Evolutionary conservation across 805 yeast species (phyloP), one percentile per base, ranked within the genome.

Genomic region (Grigorovia humatica): DNA sequence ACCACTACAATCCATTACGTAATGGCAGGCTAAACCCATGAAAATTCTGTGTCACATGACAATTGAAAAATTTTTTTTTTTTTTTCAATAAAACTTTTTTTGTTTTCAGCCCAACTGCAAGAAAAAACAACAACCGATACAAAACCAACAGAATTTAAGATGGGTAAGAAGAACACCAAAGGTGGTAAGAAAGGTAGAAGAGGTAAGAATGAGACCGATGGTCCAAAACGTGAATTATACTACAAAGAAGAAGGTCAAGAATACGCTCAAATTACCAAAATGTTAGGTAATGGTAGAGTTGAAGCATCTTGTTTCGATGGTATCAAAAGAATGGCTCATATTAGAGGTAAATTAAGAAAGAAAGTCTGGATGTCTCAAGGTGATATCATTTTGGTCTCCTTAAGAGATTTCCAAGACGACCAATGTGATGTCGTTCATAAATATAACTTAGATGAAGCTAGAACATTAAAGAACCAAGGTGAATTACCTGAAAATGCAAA

Each of bases 341-440:
- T 93, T 67, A 88, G 99, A 79, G 99, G 99, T 64, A 93, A 93
- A 70, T 80, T 93, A 74, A 87, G 99, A 80, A 93, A 93, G 84
- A 93, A 91, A 81, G 99, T 93, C 55, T 93, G 99, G 99, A 90
- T 93, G 88, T 87, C 87, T 47, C 98, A 89, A 71, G 99, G 99
- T 75, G 99, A 93, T 70, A 93, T 93, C 63, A 88, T 93, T 61
- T 76, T 93, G 67, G 93, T 91, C 47, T 90, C 96, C 8, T 80
- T 93, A 63, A 89, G 99, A 79, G 99, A 93, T 66, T 93, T 93
- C 82, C 97, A 93, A 74, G 97, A 91, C 66, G 96, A 88, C 56
- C 95, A 87, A 71, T 93, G 97, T 77, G 99, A 93, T 70, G 97
- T 93, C 60, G 91, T 93, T 53, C 95, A 91, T 72, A 93, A 93